These are phyloP conservation scores for Colletotrichum chlorophyti DNA, from an alignment of 2,329 filamentous ascomycete genomes.

Conservation along the genomic window DNA sequence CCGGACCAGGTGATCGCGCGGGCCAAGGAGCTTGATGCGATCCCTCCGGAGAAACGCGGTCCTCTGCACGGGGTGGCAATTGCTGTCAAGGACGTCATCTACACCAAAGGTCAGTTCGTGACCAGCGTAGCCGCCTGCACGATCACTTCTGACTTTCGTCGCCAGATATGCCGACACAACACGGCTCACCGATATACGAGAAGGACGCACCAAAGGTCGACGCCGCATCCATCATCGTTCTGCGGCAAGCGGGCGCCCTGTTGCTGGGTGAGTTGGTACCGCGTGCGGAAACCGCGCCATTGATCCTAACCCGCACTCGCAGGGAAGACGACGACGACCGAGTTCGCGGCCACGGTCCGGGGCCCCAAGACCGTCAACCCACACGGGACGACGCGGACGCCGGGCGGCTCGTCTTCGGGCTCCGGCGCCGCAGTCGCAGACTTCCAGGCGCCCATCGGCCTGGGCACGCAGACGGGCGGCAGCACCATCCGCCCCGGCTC, in stretches of 20 bases:
- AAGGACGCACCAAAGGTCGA: conserved; percentile 54
- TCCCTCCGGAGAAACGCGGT: conserved; percentile 55
- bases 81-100: conserved; percentile 67
- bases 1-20: conserved; percentile 53
- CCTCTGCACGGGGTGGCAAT: conserved; percentile 64
- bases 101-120: conserved; percentile 52
- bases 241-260: conserved; percentile 62
- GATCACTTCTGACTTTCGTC: neutral
- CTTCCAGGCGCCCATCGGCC: conserved; percentile 63
- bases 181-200: conserved; percentile 62
- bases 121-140: neutral
- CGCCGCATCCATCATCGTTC: conserved; percentile 56
- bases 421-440: conserved; percentile 72
- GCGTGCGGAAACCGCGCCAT: neutral
- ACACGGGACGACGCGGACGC: conserved; percentile 67
- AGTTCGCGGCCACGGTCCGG: conserved; percentile 64
- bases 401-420: conserved; percentile 72
- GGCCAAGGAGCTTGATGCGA: conserved; percentile 55
- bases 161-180: conserved; percentile 62
- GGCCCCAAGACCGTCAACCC: conserved; percentile 66
- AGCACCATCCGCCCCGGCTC: conserved; percentile 69
- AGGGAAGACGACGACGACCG: conserved; percentile 61
- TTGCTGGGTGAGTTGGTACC: conserved; percentile 49
- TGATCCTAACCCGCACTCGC: neutral
- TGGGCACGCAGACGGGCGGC: conserved; percentile 73